Conservation (phyloP, 163 green algal species). For the Coccomyxa subellipsoidea region DNA sequence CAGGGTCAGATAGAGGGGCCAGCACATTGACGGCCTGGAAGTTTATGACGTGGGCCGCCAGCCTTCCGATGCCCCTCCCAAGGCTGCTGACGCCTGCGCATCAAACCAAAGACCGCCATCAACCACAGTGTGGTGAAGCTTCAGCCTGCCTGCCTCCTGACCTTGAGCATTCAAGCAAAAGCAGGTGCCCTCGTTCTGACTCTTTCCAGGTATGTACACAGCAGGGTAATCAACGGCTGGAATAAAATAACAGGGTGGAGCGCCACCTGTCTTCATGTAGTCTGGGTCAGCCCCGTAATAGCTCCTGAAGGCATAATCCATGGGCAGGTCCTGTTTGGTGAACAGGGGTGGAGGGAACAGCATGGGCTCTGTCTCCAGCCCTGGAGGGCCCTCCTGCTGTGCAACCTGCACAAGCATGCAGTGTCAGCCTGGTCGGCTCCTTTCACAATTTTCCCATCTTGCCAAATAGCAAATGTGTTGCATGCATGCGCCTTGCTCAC, state of each 20-base stretch:
- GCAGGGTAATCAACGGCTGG: not conserved
- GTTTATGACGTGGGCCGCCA: not conserved
- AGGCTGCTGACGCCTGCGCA: not conserved
- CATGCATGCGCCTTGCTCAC: no score
- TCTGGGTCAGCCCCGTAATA: slow-evolving; percentile 10
- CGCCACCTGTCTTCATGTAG: slow-evolving; percentile 2
- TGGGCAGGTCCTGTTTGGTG: slow-evolving; percentile 48
- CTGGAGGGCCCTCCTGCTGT: slow-evolving; percentile 67
- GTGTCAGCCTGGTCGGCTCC: no score
- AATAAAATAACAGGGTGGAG: no score
- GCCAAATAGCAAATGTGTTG: no score
- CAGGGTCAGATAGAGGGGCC: not conserved
- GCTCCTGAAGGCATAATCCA: slow-evolving; percentile 51
- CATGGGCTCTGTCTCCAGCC: slow-evolving; percentile 35
- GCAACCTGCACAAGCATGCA: slow-evolving; percentile 63
- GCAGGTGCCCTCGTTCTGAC: no score
- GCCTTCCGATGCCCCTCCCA: not conserved
- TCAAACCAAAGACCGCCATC: no score
- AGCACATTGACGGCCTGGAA: not conserved
- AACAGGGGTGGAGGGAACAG: slow-evolving; percentile 55
- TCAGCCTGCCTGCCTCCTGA: no score
- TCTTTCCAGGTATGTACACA: no score
- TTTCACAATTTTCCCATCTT: no score
- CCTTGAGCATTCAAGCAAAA: no score
- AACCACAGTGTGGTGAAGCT: no score